Percentiles rank a stretch among this genome's conserved stretches.
Evolutionary conservation across 805 yeast genomes (phyloP).

Genomic region (Metschnikowia reukaufii): DNA sequence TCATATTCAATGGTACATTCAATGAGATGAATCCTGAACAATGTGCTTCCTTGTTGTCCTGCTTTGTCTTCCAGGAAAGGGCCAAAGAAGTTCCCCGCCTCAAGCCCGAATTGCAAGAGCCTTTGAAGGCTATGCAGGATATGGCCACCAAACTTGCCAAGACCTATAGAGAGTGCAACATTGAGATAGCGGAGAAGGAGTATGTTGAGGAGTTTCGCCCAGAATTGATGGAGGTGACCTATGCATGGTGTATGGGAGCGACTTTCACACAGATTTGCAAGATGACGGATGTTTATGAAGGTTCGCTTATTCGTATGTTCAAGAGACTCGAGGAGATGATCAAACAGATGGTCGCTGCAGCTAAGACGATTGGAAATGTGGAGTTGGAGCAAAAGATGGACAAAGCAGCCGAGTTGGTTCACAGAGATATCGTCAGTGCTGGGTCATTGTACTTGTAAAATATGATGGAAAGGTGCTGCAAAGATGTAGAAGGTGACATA

Average conservation of each 20-base stretch:
- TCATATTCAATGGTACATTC: slow-evolving; percentile 93
- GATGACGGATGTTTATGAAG: slow-evolving; percentile 98
- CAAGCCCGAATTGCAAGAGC: slow-evolving; percentile 89
- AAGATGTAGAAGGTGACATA: background rate
- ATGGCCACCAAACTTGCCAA: slow-evolving; percentile 92
- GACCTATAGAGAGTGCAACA: slow-evolving; percentile 82
- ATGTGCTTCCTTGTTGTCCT: slow-evolving; percentile 86
- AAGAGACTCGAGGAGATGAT: slow-evolving; percentile 91
- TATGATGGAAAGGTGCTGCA: background rate
- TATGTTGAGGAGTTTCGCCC: slow-evolving; percentile 89
- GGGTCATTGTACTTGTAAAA: slow-evolving; percentile 77
- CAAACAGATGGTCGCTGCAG: slow-evolving; percentile 86
- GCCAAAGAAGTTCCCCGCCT: slow-evolving; percentile 85
- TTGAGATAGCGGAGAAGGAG: slow-evolving; percentile 87
- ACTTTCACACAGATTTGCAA: slow-evolving; percentile 95
- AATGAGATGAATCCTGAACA: slow-evolving; percentile 85
- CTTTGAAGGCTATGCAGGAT: slow-evolving; percentile 81
- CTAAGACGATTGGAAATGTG: slow-evolving; percentile 90
- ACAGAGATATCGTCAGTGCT: slow-evolving; percentile 95
- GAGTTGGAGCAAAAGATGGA: slow-evolving; percentile 88
- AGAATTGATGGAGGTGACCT: slow-evolving; percentile 95
- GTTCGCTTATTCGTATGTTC: slow-evolving; percentile 91
- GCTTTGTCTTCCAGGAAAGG: slow-evolving; percentile 96
- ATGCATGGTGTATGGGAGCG: slow-evolving; percentile 96
- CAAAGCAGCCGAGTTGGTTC: slow-evolving; percentile 77